Evolutionary conservation across 192 early-diverging fungal genomes (phyloP), one percentile per base, ranked within the genome.

Genomic region (Pilobolus umbonatus): DNA sequence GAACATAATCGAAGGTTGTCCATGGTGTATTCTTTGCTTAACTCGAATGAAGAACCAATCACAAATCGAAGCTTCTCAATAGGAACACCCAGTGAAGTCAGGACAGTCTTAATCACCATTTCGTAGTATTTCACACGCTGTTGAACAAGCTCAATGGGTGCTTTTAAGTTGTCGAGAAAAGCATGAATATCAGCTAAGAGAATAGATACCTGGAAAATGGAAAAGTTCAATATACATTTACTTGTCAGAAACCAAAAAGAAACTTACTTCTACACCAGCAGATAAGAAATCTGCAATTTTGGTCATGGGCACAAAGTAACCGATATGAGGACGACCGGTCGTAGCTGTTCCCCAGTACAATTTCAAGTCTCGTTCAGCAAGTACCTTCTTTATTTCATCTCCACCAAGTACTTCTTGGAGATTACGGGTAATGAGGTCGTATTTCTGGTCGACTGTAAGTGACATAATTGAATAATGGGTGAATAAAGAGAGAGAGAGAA

Each of bases 301-400:
- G 53, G 90, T 76, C 89, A 99, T 93, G 7, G 96, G 80, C 15
- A 97, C 92, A 87, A 93, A 96, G 83, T 99, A 99, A 52, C 89
- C 96, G 67, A 99, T 81, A 69, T 99, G 96, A 28, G 94, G 94
- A 66, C 83, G 89, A 30, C 96, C 95, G 11, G 96, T 99, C 1
- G 95, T 84, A 26, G 96, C 96, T 12, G 95, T 95, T 25, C 96
- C 96, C 94, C 94, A 98, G 87, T 98, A 98, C 61, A 98, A 73
- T 55, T 84, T 91, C 44, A 96, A 69, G 71, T 95, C 92, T 55
- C 96, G 84, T 73, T 96, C 91, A 6, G 72, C 73, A 30, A 99
- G 83, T 54, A 90, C 80, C 52, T 87, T 77, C 62, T 90, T 85
- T 32, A 99, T 86, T 69, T 91, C 82, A 39, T 92, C 92, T 21